Evolutionary conservation across 2,329 filamentous ascomycete species (phyloP).

Genomic region (Scedosporium apiospermum): DNA sequence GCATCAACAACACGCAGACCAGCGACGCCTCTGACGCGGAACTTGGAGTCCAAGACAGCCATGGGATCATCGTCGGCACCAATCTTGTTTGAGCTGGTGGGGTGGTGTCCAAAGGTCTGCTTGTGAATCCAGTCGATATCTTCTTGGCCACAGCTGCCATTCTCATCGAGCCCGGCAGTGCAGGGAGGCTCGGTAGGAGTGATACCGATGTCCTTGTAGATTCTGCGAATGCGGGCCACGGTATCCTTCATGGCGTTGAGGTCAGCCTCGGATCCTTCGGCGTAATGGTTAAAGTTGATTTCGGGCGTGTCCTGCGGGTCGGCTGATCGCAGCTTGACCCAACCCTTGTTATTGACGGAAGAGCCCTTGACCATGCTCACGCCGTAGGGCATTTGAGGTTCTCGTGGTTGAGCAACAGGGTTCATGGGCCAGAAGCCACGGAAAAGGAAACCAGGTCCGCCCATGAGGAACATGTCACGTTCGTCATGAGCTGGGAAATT

Average conservation of each 20-base stretch:
- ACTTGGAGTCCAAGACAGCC: conserved; percentile 47
- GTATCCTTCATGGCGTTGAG: conserved; percentile 26
- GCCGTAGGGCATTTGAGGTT: conserved; percentile 4
- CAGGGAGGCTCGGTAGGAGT: conserved; percentile 13
- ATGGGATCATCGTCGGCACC: conserved; percentile 42
- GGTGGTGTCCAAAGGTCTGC: conserved; percentile 45
- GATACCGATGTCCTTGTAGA: conserved; percentile 12
- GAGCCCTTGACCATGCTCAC: conserved; percentile 10
- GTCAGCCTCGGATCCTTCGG: conserved; percentile 35
- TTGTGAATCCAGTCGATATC: conserved; percentile 30
- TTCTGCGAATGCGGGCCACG: conserved; percentile 19
- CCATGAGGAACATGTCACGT: conserved; percentile 10
- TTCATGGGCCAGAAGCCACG: conserved; percentile 9
- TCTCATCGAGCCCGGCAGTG: conserved; percentile 9
- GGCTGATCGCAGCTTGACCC: conserved; percentile 47
- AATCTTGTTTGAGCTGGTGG: conserved; percentile 46
- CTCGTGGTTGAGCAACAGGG: conserved; percentile 2
- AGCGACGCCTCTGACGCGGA: conserved; percentile 45
- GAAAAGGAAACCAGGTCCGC: conserved; percentile 8
- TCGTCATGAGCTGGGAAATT: conserved; percentile 9
- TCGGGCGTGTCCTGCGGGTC: conserved; percentile 55
- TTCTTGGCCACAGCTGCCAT: conserved; percentile 24
- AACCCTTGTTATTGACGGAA: conserved; percentile 45
- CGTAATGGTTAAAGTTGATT: conserved; percentile 51
- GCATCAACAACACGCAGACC: conserved; percentile 54